Evolutionary conservation across 441 rosid genomes (phyloP).

Genomic region (Biscutella auriculata): DNA sequence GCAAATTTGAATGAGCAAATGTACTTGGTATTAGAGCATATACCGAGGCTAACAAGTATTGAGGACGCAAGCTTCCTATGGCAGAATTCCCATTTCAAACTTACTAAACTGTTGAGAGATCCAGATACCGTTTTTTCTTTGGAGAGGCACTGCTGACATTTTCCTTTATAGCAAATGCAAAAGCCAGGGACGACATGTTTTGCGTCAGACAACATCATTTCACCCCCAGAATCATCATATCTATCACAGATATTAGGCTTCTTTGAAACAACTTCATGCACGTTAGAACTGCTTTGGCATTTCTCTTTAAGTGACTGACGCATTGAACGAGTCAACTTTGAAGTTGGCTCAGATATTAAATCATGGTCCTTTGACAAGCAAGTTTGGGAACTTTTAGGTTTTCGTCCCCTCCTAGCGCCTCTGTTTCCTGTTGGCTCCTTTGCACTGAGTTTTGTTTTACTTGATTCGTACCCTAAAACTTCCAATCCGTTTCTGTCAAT

Average conservation of each 20-base stretch:
- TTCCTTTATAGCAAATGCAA: conserved; percentile 52
- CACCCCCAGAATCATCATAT: conserved; percentile 19
- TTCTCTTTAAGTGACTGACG: conserved; percentile 42
- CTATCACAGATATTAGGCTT: conserved; percentile 14
- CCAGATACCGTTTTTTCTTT: conserved; percentile 41
- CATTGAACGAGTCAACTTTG: conserved; percentile 74
- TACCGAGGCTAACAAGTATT: conserved; percentile 58
- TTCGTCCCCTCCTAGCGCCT: conserved; percentile 39
- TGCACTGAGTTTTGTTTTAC: conserved; percentile 15
- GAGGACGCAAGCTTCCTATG: conserved; percentile 48
- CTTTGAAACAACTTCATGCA: conserved; percentile 21
- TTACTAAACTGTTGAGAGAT: conserved; percentile 31
- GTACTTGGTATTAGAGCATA: conserved; percentile 13
- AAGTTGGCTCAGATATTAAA: conserved; percentile 27
- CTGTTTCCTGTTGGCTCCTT: conserved; percentile 19
- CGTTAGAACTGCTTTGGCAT: conserved; percentile 24
- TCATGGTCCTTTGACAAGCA: conserved; percentile 30
- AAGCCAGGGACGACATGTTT: conserved; percentile 20
- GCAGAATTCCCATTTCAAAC: conserved; percentile 58
- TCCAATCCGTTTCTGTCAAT: conserved; percentile 10
- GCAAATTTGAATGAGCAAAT: too few relatives aligned
- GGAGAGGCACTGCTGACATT: conserved; percentile 50
- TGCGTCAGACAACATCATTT: conserved; percentile 22
- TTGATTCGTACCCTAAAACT: conserved; percentile 16
- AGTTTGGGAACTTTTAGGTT: conserved; percentile 30